These are phyloP conservation scores for Trypanosoma melophagium DNA, from an alignment of 208 protist genomes.

Conservation along the genomic window DNA sequence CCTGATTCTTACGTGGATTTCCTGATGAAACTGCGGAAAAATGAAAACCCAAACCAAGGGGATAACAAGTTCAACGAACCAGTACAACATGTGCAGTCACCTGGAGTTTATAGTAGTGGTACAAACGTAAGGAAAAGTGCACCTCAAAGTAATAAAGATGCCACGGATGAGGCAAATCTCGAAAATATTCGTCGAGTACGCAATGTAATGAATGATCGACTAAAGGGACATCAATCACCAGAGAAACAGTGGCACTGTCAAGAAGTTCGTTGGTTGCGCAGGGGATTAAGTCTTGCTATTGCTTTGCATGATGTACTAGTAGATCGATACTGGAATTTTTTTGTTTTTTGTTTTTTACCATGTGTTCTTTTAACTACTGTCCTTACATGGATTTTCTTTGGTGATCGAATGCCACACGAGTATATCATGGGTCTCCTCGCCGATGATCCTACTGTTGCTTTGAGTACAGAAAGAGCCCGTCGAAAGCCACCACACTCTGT, in stretches of 20 bases:
- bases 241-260: conserved; percentile 10
- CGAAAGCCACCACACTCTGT: conserved; percentile 9
- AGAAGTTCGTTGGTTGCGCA: conserved; percentile 16
- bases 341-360: conserved; percentile 12
- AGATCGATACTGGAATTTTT: conserved; percentile 15
- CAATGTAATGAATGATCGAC: conserved; percentile 25
- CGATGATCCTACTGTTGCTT: conserved; percentile 4
- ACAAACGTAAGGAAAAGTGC: background rate
- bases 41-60: background rate
- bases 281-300: background rate
- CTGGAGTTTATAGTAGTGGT: too few species aligned
- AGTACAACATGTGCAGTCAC: too few species aligned
- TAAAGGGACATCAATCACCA: conserved; percentile 6
- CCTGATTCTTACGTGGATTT: conserved; percentile 57
- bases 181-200: conserved; percentile 40
- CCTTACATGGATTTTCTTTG: conserved; percentile 28
- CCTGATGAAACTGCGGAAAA: conserved; percentile 28
- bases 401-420: conserved; percentile 26
- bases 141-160: conserved; percentile 1
- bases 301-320: background rate
- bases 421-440: conserved; percentile 23
- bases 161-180: conserved; percentile 23
- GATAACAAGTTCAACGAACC: background rate
- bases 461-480: background rate
- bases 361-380: conserved; percentile 14